These are phyloP conservation scores for Panaeolus papilionaceus DNA, from an alignment of 768 basidiomycete genomes.

Conservation along the genomic window DNA sequence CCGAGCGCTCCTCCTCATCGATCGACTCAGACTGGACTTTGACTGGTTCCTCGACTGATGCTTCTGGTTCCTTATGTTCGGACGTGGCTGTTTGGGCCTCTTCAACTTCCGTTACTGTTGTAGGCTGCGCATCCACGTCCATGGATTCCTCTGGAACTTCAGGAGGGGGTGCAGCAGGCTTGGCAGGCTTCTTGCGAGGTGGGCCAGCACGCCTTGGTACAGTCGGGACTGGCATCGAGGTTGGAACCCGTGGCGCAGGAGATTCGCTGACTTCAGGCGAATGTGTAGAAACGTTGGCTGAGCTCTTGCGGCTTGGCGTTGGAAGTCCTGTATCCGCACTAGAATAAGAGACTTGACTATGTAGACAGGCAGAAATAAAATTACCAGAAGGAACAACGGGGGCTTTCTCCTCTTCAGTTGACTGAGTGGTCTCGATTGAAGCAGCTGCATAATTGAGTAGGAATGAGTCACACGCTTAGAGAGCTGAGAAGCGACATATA, in stretches of 20 bases:
- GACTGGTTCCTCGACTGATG: constrained; percentile 4
- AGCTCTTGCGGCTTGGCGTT: constrained; percentile 31
- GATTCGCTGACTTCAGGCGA: constrained; percentile 36
- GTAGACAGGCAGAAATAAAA: neutral
- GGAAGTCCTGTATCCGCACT: neutral
- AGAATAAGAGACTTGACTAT: neutral
- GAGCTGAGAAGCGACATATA: neutral
- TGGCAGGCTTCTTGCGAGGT: constrained; percentile 69
- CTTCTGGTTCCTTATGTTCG: constrained; percentile 15
- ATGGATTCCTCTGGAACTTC: constrained; percentile 31
- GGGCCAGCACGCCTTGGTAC: constrained; percentile 78
- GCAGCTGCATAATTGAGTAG: neutral
- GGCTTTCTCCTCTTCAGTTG: neutral
- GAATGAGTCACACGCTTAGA: neutral
- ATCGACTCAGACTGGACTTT: constrained; percentile 11
- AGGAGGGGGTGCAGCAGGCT: constrained; percentile 41
- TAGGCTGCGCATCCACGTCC: constrained; percentile 19
- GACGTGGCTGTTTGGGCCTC: constrained; percentile 15
- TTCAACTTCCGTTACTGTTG: constrained; percentile 15
- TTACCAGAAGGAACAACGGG: neutral
- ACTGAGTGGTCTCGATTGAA: neutral
- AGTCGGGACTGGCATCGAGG: constrained; percentile 76
- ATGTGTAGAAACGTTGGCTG: constrained; percentile 31
- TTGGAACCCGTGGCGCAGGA: constrained; percentile 45
- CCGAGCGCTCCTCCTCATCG: neutral